phyloP scores from a whole-genome alignment of 2,329 filamentous ascomycete genomes.

The Sporothrix phasma region DNA sequence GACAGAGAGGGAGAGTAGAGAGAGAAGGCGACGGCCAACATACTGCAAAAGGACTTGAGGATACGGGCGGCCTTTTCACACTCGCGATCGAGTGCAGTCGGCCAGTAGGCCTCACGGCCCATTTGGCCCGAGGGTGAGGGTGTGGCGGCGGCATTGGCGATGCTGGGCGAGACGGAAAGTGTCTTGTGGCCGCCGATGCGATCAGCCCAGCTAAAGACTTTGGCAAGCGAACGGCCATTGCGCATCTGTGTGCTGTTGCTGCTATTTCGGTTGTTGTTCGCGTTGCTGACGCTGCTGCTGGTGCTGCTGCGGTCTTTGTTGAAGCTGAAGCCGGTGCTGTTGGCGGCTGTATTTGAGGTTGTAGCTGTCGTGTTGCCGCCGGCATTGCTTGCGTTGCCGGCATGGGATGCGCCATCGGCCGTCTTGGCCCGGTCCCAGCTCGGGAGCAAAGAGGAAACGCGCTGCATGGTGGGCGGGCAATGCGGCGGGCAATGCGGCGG shows the following conservation, averaged over 20 bases:
- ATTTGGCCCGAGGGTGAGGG: conserved; percentile 71
- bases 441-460: conserved; percentile 37
- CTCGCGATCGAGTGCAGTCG: conserved; percentile 63
- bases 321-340: conserved; percentile 5
- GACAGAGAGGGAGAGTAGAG: conserved; percentile 8
- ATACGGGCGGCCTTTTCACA: conserved; percentile 72
- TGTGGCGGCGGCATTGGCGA: conserved; percentile 13
- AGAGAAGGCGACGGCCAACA: conserved; percentile 43
- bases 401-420: conserved; percentile 12
- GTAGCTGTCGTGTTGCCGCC: background rate
- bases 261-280: conserved; percentile 2
- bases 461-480: conserved; percentile 31
- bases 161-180: conserved; percentile 16
- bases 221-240: conserved; percentile 19
- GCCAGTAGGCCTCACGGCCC: conserved; percentile 64
- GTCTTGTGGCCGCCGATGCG: conserved; percentile 10
- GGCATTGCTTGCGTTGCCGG: conserved; percentile 3
- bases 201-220: conserved; percentile 28
- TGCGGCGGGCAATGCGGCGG: background rate
- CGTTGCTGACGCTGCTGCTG: conserved; percentile 4
- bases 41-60: conserved; percentile 68
- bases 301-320: background rate
- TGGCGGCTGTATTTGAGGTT: background rate
- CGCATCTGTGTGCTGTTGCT: conserved; percentile 5
- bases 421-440: conserved; percentile 26